A percentile compares a stretch with the other conserved stretches of the same genome.
Conservation (phyloP, 768 basidiomycete genomes). For the Panaeolus papilionaceus region DNA sequence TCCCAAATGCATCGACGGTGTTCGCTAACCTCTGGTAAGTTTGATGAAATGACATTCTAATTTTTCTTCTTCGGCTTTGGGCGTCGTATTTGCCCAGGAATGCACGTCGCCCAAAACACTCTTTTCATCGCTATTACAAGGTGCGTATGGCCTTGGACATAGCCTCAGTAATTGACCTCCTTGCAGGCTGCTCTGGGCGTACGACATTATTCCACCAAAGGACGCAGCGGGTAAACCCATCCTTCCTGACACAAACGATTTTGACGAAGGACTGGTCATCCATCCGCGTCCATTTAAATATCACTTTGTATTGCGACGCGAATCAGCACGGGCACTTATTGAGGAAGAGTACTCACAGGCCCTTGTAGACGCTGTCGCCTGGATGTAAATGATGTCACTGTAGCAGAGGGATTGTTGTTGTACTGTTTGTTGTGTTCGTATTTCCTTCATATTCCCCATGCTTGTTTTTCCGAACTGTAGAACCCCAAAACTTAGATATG, state of each 20-base stretch:
- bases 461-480: no score
- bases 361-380: slow-evolving; percentile 17
- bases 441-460: neutral
- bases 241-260: slow-evolving; percentile 26
- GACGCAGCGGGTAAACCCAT: slow-evolving; percentile 25
- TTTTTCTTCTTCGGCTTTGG: slow-evolving; percentile 36
- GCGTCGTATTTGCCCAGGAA: slow-evolving; percentile 35
- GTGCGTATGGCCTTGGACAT: slow-evolving; percentile 18
- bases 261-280: slow-evolving; percentile 28
- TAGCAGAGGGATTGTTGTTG: neutral
- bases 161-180: neutral
- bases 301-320: slow-evolving; percentile 21
- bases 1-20: slow-evolving; percentile 42
- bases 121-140: slow-evolving; percentile 31
- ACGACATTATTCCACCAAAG: slow-evolving; percentile 24
- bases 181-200: slow-evolving; percentile 32
- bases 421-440: neutral
- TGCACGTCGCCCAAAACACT: slow-evolving; percentile 34
- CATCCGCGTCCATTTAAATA: slow-evolving; percentile 29
- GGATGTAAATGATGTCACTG: slow-evolving; percentile 10
- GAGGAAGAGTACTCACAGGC: slow-evolving; percentile 19
- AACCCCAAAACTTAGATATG: no score
- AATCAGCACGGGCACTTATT: slow-evolving; percentile 21
- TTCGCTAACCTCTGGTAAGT: slow-evolving; percentile 34
- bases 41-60: slow-evolving; percentile 6